Conservation (phyloP, 345 rosid genomes). For the Gossypium stocksii region DNA sequence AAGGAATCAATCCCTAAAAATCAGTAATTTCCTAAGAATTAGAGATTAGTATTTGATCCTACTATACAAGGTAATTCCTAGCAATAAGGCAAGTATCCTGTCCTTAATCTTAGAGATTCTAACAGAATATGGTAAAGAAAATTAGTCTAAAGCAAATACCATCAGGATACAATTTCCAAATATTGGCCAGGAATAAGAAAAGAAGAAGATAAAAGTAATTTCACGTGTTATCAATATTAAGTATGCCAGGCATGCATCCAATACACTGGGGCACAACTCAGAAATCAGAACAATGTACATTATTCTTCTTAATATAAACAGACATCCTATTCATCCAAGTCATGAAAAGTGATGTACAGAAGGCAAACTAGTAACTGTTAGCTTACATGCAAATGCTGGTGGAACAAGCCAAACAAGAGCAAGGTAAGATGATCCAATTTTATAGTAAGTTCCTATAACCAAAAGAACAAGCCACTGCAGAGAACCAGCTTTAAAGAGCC, state of each 20-base stretch:
- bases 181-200: neutral
- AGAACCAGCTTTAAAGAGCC: slow-evolving; percentile 86
- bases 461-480: slow-evolving; percentile 82
- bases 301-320: slow-evolving; percentile 10
- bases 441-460: slow-evolving; percentile 61
- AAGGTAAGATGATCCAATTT: slow-evolving; percentile 71
- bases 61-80: too few species aligned
- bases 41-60: too few species aligned
- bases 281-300: slow-evolving; percentile 3
- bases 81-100: too few species aligned
- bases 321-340: neutral
- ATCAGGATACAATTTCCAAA: neutral
- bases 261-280: slow-evolving; percentile 10
- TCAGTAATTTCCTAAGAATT: too few species aligned
- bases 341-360: neutral
- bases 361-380: slow-evolving; percentile 12
- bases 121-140: slow-evolving; percentile 15
- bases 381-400: slow-evolving; percentile 98
- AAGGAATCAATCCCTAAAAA: too few species aligned
- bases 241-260: slow-evolving; percentile 9
- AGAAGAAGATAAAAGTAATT: neutral
- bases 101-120: too few species aligned
- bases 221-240: neutral
- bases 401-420: slow-evolving; percentile 86
- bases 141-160: slow-evolving; percentile 1